phyloP scores from a whole-genome alignment of 805 yeast species.

The Torulaspora delbrueckii region DNA sequence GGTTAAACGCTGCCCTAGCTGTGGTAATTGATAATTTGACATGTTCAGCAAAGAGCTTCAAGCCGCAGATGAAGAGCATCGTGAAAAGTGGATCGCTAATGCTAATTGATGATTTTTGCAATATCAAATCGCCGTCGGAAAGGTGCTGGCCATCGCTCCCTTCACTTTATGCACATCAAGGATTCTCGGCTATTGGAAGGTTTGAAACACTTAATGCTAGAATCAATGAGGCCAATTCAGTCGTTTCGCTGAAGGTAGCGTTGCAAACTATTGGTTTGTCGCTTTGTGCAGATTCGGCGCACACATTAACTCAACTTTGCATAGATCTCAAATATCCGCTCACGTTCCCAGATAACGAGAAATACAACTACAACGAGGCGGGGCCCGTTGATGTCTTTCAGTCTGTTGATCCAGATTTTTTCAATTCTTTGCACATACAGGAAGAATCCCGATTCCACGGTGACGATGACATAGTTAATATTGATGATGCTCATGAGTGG shows the following conservation, averaged over 20 bases:
- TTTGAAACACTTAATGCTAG: slow-evolving; percentile 10
- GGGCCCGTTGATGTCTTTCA: slow-evolving; percentile 39
- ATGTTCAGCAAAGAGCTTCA: slow-evolving; percentile 36
- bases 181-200: slow-evolving; percentile 29
- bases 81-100: slow-evolving; percentile 48
- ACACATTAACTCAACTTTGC: slow-evolving; percentile 60
- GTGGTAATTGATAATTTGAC: slow-evolving; percentile 53
- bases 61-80: slow-evolving; percentile 39
- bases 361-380: slow-evolving; percentile 40
- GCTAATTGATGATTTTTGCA: slow-evolving; percentile 57
- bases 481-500: slow-evolving; percentile 20
- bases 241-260: slow-evolving; percentile 44
- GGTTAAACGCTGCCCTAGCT: slow-evolving; percentile 51
- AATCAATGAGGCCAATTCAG: slow-evolving; percentile 19
- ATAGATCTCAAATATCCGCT: slow-evolving; percentile 71
- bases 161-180: slow-evolving; percentile 22
- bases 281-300: slow-evolving; percentile 80
- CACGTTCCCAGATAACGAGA: slow-evolving; percentile 53
- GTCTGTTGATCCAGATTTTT: slow-evolving; percentile 35
- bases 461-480: slow-evolving; percentile 19
- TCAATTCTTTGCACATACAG: slow-evolving; percentile 13
- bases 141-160: slow-evolving; percentile 13
- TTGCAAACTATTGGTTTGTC: slow-evolving; percentile 48
- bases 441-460: slow-evolving; percentile 18
- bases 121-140: slow-evolving; percentile 27